These are phyloP conservation scores for Gastrolobium villosum DNA, from an alignment of 306 rosid genomes.

Conservation along the genomic window DNA sequence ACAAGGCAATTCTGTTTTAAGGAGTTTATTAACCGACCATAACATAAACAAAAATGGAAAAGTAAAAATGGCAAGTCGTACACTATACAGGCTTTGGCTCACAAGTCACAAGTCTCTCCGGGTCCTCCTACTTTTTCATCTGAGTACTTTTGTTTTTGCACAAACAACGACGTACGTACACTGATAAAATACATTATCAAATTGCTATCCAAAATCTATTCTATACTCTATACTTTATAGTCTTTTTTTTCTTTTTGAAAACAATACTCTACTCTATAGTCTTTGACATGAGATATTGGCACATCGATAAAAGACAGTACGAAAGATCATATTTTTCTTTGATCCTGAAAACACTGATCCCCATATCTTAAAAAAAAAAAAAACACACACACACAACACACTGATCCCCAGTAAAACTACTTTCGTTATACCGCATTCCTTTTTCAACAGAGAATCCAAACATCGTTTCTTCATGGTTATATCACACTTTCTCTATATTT, in stretches of 20 bases:
- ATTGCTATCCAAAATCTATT: constrained; percentile 38
- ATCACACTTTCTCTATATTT: constrained; percentile 31
- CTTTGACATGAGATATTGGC: constrained; percentile 49
- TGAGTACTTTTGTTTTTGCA: constrained; percentile 41
- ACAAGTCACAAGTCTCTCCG: constrained; percentile 50
- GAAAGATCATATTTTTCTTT: constrained; percentile 42
- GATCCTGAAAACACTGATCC: constrained; percentile 48
- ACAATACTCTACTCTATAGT: constrained; percentile 11
- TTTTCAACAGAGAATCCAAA: constrained; percentile 51
- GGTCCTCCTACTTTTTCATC: constrained; percentile 47
- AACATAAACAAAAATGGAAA: constrained; percentile 40
- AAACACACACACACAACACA: too few species aligned
- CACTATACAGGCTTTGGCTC: constrained; percentile 42
- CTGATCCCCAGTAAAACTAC: constrained; percentile 52
- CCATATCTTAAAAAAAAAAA: not conserved
- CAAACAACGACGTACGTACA: constrained; percentile 49
- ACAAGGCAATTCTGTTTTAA: not conserved
- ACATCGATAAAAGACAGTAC: constrained; percentile 44
- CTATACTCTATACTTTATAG: constrained; percentile 1
- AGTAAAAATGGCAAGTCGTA: constrained; percentile 38
- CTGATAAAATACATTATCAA: constrained; percentile 45
- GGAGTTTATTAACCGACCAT: constrained; percentile 11
- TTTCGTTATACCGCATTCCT: constrained; percentile 46
- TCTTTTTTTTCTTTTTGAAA: too few species aligned
- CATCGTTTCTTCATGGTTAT: constrained; percentile 45